phyloP scores from a whole-genome alignment of 768 basidiomycete genomes.

The Phylloporus sp. region DNA sequence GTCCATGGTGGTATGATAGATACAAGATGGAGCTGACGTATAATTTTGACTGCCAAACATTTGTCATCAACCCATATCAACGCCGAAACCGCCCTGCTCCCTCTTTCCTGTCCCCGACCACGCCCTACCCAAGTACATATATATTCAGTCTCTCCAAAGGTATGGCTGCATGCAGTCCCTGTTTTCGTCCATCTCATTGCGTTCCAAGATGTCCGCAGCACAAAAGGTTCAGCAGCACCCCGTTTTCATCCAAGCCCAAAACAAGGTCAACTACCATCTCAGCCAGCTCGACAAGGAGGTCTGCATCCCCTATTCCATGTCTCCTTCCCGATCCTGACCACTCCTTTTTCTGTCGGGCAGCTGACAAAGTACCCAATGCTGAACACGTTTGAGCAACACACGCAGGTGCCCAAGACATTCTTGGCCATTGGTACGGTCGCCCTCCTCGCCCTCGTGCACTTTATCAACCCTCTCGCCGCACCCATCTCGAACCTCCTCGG shows the following conservation, averaged over 20 bases:
- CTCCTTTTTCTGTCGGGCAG: conserved; percentile 33
- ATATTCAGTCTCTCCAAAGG: conserved; percentile 8
- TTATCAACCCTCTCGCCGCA: conserved; percentile 86
- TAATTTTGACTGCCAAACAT: conserved; percentile 47
- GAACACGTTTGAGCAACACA: conserved; percentile 80
- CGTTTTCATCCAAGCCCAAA: conserved; percentile 75
- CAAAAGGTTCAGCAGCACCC: conserved; percentile 89
- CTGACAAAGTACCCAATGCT: conserved; percentile 84
- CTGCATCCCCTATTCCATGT: conserved; percentile 17
- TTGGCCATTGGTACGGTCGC: conserved; percentile 67
- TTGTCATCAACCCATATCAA: conserved; percentile 54
- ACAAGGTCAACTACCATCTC: conserved; percentile 76
- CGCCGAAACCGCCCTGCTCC: conserved; percentile 16
- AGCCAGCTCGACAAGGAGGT: conserved; percentile 97
- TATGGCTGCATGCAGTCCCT: neutral
- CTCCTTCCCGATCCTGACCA: neutral
- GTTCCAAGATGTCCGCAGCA: conserved; percentile 62
- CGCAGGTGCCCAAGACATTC: conserved; percentile 90
- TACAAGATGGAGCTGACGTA: too few relatives aligned
- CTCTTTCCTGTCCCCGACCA: conserved; percentile 22
- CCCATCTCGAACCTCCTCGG: conserved; percentile 94
- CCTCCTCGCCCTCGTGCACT: conserved; percentile 69
- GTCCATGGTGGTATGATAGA: too few relatives aligned
- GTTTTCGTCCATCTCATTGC: neutral
- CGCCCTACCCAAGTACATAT: conserved; percentile 2